Evolutionary conservation across 371 early-diverging fungal species (phyloP).

Genomic region (Haplosporangium sp.): DNA sequence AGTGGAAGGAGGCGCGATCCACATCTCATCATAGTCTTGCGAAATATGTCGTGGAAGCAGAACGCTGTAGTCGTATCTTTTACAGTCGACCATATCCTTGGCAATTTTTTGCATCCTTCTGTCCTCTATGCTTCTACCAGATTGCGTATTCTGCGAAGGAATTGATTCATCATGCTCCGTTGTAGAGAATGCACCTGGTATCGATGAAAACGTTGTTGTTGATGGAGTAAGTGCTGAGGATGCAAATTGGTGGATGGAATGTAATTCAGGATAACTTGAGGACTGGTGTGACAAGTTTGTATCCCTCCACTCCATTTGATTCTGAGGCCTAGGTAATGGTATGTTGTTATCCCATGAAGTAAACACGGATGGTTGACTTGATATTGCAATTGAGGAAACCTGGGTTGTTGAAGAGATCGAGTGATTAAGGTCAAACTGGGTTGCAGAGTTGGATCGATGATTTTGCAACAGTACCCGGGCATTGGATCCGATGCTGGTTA

Average conservation of each 20-base stretch:
- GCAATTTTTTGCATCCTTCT: slow-evolving; percentile 28
- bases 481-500: slow-evolving; percentile 4
- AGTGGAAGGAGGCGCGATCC: slow-evolving; percentile 12
- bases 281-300: not conserved
- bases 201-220: not conserved
- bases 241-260: not conserved
- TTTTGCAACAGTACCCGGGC: slow-evolving; percentile 6
- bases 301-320: not conserved
- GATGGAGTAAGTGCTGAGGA: not conserved
- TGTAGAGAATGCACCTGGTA: not conserved
- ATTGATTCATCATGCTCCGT: not conserved
- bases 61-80: slow-evolving; percentile 16
- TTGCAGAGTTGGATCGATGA: not conserved
- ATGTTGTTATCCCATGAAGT: not conserved
- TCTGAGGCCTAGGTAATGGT: not conserved
- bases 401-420: slow-evolving; percentile 28
- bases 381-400: slow-evolving; percentile 14
- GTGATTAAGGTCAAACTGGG: slow-evolving; percentile 14
- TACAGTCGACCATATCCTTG: slow-evolving; percentile 26
- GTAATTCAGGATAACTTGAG: not conserved
- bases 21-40: slow-evolving; percentile 36
- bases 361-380: slow-evolving; percentile 2
- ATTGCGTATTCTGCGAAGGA: not conserved
- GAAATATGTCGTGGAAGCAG: slow-evolving; percentile 34
- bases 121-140: slow-evolving; percentile 2